Evolutionary conservation across 768 basidiomycete species (phyloP), one percentile per base, ranked within the genome.

Genomic region (Tulasnella sp.): DNA sequence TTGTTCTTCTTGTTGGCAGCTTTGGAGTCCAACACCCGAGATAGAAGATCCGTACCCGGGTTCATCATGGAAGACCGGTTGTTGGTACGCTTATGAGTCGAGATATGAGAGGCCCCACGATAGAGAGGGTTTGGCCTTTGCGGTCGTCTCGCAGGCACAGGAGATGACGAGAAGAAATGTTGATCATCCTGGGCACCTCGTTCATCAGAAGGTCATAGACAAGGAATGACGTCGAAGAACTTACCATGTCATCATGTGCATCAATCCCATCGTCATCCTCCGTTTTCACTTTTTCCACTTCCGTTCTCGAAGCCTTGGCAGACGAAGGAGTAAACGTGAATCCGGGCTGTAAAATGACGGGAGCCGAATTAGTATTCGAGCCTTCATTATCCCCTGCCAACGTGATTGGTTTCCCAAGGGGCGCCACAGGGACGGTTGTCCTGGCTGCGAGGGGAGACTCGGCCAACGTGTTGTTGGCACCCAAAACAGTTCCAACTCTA

Each of bases 51-150:
- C 27, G 49, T 45, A 16, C 22, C 45, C 45, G 25, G 45, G 37
- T 16, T 24, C 45, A 31, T 20, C 43, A 22, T 16, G 43, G 16
- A 9, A 27, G 37, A 42, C 39, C 24, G 3, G 27, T 27, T 13
- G n/a, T n/a, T n/a, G n/a, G n/a, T n/a, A n/a, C n/a, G n/a, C n/a
- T n/a, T n/a, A n/a, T n/a, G n/a, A n/a, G n/a, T n/a, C n/a, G 49
- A 9, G 8, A 40, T 29, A 9, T 42, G 49, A 4, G 22, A 24
- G 12, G 37, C 27, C 45, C 15, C 31, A 13, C 45, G 55, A 96
- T 83, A 44, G 92, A 95, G 67, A 96, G 57, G 93, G 95, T 70
- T 98, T 95, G 65, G 96, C 93, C 68, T 99, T 93, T 57, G 93
- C 96, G 64, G 98, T 66, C 60, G 98, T 60, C 39, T 96, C 93